Evolutionary conservation across 2,329 filamentous ascomycete genomes (phyloP), one percentile per base, ranked within the genome.

Genomic region (Didymella pomorum): DNA sequence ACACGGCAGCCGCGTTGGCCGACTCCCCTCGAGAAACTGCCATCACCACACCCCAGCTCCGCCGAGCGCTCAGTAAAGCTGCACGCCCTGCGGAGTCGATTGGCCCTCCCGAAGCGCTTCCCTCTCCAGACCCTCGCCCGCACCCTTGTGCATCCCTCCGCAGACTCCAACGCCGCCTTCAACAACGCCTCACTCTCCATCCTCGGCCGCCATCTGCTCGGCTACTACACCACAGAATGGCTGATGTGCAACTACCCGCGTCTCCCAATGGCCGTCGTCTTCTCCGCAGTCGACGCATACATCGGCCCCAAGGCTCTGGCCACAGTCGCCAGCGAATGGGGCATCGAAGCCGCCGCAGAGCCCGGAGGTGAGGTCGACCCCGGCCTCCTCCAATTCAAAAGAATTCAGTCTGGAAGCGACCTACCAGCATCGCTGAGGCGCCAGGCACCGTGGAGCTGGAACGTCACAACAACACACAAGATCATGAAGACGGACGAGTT

Each of bases 351-450:
- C 42, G 94, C 92, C n/a, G 91, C 90, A 11, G 89, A 87, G 20
- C 95, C 95, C 0, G 95, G 94, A 49, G 87, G 87, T 58, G 94
- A 98, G 79, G 93, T 98, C 55, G 95, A 99, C 75, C 89, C 93
- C 0, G 95, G 94, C 6, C 82, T 96, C 52, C 82, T 99, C 60
- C 95, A 98, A 75, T 96, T 93, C 82, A 79, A 79, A 79, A 73
- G 83, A 54, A 61, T 83, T 50, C 62, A 58, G 21, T 63, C 71
- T 9, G 73, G 73, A 10, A 64, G 71, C 2, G 63, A 63, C 4
- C 49, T 74, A 8, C 73, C 73, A 3, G 62, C 60, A 8, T 60
- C 62, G n/a, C 46, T 74, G 52, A 64, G 55, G 23, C 63, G 61
- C 18, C 65, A 72, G 44, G 64, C 56, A 4, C 70, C 71, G 0